Evolutionary conservation across 345 rosid genomes (phyloP).

Genomic region (Euphorbia peplus): DNA sequence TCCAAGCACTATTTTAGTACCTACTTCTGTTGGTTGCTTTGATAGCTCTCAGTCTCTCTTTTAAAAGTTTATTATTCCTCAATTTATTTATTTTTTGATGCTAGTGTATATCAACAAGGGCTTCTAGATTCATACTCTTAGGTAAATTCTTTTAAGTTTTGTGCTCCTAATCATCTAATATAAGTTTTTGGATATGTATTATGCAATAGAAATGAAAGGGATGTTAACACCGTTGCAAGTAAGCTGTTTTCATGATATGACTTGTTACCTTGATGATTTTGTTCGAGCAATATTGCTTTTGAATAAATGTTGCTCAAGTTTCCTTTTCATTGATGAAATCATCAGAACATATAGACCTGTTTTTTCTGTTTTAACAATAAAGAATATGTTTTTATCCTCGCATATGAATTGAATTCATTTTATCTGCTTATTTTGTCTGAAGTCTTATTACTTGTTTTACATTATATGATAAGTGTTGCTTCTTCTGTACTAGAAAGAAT

Average conservation of each 20-base stretch:
- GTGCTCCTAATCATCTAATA: background rate
- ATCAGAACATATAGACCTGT: background rate
- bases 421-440: background rate
- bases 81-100: background rate
- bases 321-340: background rate
- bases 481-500: too few relatives aligned
- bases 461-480: too few relatives aligned
- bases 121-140: background rate
- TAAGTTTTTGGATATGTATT: background rate
- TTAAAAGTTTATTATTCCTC: background rate
- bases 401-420: background rate
- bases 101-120: background rate
- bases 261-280: background rate
- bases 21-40: background rate
- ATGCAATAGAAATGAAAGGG: background rate
- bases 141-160: background rate
- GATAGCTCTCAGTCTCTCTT: background rate
- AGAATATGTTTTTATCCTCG: background rate
- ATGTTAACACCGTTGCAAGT: background rate
- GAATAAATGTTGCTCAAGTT: background rate
- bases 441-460: slow-evolving; percentile 2
- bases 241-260: background rate
- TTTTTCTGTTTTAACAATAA: background rate
- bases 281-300: background rate
- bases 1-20: background rate